Conservation (phyloP, 768 basidiomycete genomes). For the Saitozyma podzolica region DNA sequence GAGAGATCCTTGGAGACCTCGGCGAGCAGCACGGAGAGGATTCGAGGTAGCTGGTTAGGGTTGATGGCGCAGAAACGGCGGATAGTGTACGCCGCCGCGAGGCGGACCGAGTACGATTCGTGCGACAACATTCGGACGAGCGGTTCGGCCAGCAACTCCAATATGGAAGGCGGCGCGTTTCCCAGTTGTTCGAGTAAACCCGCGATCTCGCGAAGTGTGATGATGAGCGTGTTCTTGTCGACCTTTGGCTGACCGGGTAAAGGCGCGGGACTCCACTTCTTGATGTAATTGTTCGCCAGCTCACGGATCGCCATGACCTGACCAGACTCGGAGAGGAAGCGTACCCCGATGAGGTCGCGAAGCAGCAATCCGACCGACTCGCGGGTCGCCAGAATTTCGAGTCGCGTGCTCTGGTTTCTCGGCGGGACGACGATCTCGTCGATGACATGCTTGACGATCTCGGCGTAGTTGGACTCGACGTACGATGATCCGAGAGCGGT, state of each 20-base stretch:
- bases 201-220: slow-evolving; percentile 79
- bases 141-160: slow-evolving; percentile 84
- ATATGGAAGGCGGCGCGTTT: slow-evolving; percentile 84
- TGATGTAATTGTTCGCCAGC: slow-evolving; percentile 74
- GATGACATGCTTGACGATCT: slow-evolving; percentile 76
- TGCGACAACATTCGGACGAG: slow-evolving; percentile 81
- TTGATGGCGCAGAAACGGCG: slow-evolving; percentile 88
- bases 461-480: slow-evolving; percentile 77
- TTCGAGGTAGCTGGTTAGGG: slow-evolving; percentile 77
- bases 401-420: slow-evolving; percentile 59
- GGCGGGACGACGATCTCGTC: slow-evolving; percentile 69
- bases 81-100: slow-evolving; percentile 82
- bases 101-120: slow-evolving; percentile 81
- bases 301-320: slow-evolving; percentile 91
- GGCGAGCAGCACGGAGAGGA: slow-evolving; percentile 73
- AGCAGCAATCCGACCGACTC: slow-evolving; percentile 74
- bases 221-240: slow-evolving; percentile 64
- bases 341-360: slow-evolving; percentile 79
- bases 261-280: slow-evolving; percentile 81
- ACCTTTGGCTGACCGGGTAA: slow-evolving; percentile 82
- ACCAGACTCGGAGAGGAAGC: slow-evolving; percentile 89
- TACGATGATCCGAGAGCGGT: slow-evolving; percentile 71
- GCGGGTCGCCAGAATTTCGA: slow-evolving; percentile 72
- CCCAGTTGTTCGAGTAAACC: slow-evolving; percentile 85
- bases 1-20: slow-evolving; percentile 80